Conservation (phyloP, 192 early-diverging fungal species). For the Mortierella antarctica region DNA sequence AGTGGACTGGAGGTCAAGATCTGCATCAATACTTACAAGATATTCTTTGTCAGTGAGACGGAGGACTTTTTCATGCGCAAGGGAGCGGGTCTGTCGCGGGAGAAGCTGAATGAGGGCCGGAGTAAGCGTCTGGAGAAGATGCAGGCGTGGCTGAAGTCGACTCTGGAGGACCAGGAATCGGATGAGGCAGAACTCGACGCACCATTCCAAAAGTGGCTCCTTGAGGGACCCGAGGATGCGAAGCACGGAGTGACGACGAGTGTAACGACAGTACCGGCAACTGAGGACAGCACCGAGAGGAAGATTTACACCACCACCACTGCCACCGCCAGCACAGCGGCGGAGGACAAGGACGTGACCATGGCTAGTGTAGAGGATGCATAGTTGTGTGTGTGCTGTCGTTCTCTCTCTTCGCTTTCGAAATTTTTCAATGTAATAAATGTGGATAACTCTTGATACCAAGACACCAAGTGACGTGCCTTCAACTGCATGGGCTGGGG, state of each 20-base stretch:
- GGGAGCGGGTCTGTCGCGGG: constrained; percentile 9
- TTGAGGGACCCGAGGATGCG: constrained; percentile 42
- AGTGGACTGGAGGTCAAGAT: constrained; percentile 96
- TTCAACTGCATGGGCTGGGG: too few relatives aligned
- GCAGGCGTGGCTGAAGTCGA: constrained; percentile 47
- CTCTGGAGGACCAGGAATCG: constrained; percentile 26
- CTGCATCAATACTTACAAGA: constrained; percentile 96
- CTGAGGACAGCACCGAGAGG: constrained; percentile 14
- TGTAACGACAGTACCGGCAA: constrained; percentile 14
- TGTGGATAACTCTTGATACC: too few relatives aligned
- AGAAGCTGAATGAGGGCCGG: constrained; percentile 20
- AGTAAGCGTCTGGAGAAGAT: constrained; percentile 37
- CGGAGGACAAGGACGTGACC: constrained; percentile 34
- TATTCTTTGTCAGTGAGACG: constrained; percentile 94
- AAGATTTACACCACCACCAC: constrained; percentile 39
- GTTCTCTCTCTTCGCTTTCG: too few relatives aligned
- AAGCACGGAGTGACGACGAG: constrained; percentile 20
- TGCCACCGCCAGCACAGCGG: not conserved
- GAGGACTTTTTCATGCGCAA: constrained; percentile 89
- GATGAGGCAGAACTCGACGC: constrained; percentile 9
- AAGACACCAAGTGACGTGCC: too few relatives aligned
- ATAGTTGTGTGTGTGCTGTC: not conserved
- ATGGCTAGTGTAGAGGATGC: constrained; percentile 25
- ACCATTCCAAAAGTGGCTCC: constrained; percentile 39
- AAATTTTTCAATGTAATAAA: too few relatives aligned